These are phyloP conservation scores for Cercospora sojina DNA, from an alignment of 2,329 filamentous ascomycete genomes.

Conservation along the genomic window DNA sequence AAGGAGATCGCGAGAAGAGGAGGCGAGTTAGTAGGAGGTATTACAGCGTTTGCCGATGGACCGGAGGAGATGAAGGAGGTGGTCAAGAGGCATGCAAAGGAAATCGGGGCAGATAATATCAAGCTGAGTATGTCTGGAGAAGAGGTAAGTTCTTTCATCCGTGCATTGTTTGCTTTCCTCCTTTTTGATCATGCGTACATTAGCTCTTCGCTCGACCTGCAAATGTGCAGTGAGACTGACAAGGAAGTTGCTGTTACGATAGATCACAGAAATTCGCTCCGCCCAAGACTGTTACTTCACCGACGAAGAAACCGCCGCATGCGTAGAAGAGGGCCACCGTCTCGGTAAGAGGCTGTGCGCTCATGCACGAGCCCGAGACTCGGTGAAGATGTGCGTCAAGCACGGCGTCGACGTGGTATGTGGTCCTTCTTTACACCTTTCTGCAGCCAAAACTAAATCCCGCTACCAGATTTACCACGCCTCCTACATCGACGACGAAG, in stretches of 20 bases:
- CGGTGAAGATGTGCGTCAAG: constrained; percentile 46
- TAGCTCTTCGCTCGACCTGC: too few relatives aligned
- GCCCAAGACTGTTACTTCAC: constrained; percentile 51
- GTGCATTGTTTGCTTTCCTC: too few relatives aligned
- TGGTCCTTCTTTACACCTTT: constrained; percentile 36
- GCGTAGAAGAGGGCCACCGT: constrained; percentile 50
- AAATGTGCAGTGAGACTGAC: too few relatives aligned
- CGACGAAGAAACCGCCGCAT: constrained; percentile 49
- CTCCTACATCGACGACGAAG: constrained; percentile 46
- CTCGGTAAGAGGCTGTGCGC: constrained; percentile 45
- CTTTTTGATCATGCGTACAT: too few relatives aligned
- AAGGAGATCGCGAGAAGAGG: constrained; percentile 50
- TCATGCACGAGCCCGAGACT: constrained; percentile 43
- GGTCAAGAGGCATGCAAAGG: constrained; percentile 33
- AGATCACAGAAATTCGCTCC: constrained; percentile 33
- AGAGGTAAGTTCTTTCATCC: constrained; percentile 5
- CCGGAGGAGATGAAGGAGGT: constrained; percentile 34
- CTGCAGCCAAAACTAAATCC: not conserved
- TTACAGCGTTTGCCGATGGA: constrained; percentile 43
- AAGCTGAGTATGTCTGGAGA: constrained; percentile 37
- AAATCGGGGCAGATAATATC: constrained; percentile 39
- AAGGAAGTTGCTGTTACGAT: not conserved
- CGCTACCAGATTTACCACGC: constrained; percentile 46
- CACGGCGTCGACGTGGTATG: constrained; percentile 52
- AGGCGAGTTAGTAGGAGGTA: constrained; percentile 47